Base-by-base conservation (phyloP, 805 yeast species). In the Starmerella gropengiesseri region DNA sequence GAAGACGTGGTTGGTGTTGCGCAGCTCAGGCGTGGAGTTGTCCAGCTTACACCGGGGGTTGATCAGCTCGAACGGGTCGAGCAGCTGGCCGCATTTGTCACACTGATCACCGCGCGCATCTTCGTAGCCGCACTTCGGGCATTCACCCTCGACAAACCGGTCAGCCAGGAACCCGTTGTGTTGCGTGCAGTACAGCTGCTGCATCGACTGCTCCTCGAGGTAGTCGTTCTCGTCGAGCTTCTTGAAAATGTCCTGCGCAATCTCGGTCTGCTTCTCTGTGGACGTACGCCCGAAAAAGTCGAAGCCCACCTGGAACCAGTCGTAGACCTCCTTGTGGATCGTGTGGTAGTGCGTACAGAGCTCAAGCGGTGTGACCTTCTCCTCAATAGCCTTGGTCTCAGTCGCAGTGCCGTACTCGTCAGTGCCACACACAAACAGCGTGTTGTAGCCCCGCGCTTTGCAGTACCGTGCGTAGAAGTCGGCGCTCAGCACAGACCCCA, bases 101-200 rank as follows among this genome's bases (percentile, higher is more conserved):
- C 99, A 91, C 69, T 91, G 99, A 64, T 91, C 99, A 55, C 99
- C 99, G 64, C 98, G 78, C 25, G 99, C 99, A 61, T 91, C 98
- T 49, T 82, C 94, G 60, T 86, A 91, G 34, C 70, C 74, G 69
- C 99, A 91, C 63, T 80, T 80, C 45, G 97, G 97, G 68, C 99
- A 91, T 39, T 78, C 83, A 54, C 99, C 99, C 66, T 91, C 97
- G 27, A 91, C 98, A 56, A 75, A 91, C 62, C 99, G 73, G 61
- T 91, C 99, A 44, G 99, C 98, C 46, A 91, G 70, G 65, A 77
- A 91, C 3, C 95, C 86, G 29, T 85, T 70, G 65, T 91, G 99
- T 44, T 72, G 77, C 40, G 84, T 82, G 67, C 99, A 91, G 67
- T 78, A 91, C 48, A 91, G 70, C 67, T 91, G 99, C 49, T 79